Evolutionary conservation across 345 rosid genomes (phyloP), one percentile per base, ranked within the genome.

Genomic region (Acer saccharum): DNA sequence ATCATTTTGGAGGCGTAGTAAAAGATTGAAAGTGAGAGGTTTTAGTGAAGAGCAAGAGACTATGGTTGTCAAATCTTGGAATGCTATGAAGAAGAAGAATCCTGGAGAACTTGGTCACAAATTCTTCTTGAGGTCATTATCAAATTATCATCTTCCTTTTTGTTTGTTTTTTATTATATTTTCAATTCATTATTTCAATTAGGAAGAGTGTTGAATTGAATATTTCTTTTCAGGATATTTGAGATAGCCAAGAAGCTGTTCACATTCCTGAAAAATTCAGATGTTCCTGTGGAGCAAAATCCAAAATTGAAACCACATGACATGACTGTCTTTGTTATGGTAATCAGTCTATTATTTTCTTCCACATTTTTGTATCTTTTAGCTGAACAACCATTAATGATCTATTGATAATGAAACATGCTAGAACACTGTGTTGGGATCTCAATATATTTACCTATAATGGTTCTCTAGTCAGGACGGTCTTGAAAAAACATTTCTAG

Each of bases 171-270:
- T 10, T 14, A 14, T 43, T 69, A 8, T 25, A 1, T 4, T 67
- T 55, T 23, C 10, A 23, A 7, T 43, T 23, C 58, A 39, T 43
- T 2, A 10, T 17, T 14, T 73, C 4, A 52, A 14, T 65, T 7
- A 41, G 44, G 44, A 41, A 41, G 7, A 41, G 17, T 25, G 70
- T 29, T 29, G 14, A 32, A 21, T 63, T 17, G 2, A 41, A 63
- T 46, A 2, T 29, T 17, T 10, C 16, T 39, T 58, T 76, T 27
- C 83, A 90, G 88, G 84, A 81, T 87, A 25, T 87, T 90, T 83
- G 92, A 88, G 90, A 87, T 88, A 29, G 92, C 89, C 18, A 78
- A 86, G 82, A 90, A 90, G 77, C 65, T 90, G 61, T 89, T 90
- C 88, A 12, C 80, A 12, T 89, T 90, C 77, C 75, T 86, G 81